A percentile compares a stretch with the other conserved stretches of the same genome.
phyloP scores from a whole-genome alignment of 768 basidiomycete species.

The Suillus tomentosus region DNA sequence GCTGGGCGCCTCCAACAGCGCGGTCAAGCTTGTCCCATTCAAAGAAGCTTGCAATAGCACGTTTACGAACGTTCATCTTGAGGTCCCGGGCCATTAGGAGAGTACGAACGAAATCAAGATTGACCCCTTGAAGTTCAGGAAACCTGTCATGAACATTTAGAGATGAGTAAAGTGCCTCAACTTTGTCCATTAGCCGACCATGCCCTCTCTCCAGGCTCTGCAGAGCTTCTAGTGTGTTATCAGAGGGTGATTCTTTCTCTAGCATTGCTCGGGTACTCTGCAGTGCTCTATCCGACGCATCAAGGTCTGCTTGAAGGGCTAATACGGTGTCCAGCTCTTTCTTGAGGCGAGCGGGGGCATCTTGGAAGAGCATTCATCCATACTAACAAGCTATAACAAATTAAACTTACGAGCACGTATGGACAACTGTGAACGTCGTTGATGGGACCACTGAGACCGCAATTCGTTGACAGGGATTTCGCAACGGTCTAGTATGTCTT shows the following conservation, averaged over 20 bases:
- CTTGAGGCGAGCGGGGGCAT: slow-evolving; percentile 29
- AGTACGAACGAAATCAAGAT: slow-evolving; percentile 11
- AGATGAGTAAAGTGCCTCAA: slow-evolving; percentile 14
- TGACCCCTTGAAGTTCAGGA: slow-evolving; percentile 10
- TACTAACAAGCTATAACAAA: not conserved
- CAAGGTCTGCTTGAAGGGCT: slow-evolving; percentile 31
- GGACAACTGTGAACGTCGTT: slow-evolving; percentile 11
- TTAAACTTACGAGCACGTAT: slow-evolving; percentile 8
- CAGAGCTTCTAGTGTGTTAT: slow-evolving; percentile 18
- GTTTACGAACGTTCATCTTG: slow-evolving; percentile 29
- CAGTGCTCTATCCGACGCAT: slow-evolving; percentile 22
- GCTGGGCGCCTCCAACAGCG: slow-evolving; percentile 22
- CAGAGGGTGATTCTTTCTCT: slow-evolving; percentile 4
- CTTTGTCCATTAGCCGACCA: slow-evolving; percentile 1
- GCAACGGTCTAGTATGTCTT: not conserved
- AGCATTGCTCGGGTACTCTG: slow-evolving; percentile 7
- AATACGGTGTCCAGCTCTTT: slow-evolving; percentile 37
- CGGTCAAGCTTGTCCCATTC: slow-evolving; percentile 30
- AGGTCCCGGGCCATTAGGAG: slow-evolving; percentile 19
- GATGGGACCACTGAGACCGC: slow-evolving; percentile 6
- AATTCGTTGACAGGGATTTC: not conserved
- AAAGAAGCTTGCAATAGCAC: slow-evolving; percentile 26
- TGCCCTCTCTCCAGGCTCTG: slow-evolving; percentile 19
- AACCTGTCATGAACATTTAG: slow-evolving; percentile 15
- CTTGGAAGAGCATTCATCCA: not conserved